Evolutionary conservation across 257 asterid genomes (phyloP), one percentile per base, ranked within the genome.

Genomic region (Salvia hispanica): DNA sequence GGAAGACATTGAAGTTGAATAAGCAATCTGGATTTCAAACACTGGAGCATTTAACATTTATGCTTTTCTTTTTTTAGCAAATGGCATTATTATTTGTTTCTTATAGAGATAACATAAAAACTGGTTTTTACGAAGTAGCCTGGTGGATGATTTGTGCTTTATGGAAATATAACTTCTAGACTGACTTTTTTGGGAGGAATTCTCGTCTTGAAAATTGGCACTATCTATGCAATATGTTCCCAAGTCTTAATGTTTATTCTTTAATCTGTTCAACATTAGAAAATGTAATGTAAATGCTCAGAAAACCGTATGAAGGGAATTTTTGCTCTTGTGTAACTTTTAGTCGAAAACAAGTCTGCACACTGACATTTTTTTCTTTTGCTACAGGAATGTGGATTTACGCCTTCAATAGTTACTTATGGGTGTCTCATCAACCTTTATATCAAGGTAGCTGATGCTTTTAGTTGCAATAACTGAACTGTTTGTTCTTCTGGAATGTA

Each of bases 341-440:
- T 25, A 45, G 16, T 15, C 16, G 7, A 54, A 10, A 8, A 37
- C 33, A 8, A 60, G 43, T 77, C 44, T 67, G 61, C 54, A 4
- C 14, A 9, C 74, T 72, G 59, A 73, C 43, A 9, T 62, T 21
- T 66, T 43, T 58, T 74, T 42, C 43, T 15, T 31, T 69, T 72
- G 58, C 51, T 77, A 28, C 57, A 92, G 99, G 97, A 94, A 80
- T 86, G 97, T 59, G 97, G 99, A 71, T 85, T 85, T 78, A 74
- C 84, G 44, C 96, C 99, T 77, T 85, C 96, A 16, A 76, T 94
- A 53, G 58, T 91, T 81, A 94, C 92, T 71, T 91, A 85, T 62
- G 99, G 99, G 71, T 94, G 99, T 63, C 96, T 90, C 77, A 87
- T 94, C 67, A 94, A 94, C 81, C 89, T 88, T 58, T 85, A 86